Percentiles rank a stretch among this genome's conserved stretches.
These are phyloP conservation scores for Beauveria sp. DNA, from an alignment of 2,329 filamentous ascomycete species.

Conservation along the genomic window DNA sequence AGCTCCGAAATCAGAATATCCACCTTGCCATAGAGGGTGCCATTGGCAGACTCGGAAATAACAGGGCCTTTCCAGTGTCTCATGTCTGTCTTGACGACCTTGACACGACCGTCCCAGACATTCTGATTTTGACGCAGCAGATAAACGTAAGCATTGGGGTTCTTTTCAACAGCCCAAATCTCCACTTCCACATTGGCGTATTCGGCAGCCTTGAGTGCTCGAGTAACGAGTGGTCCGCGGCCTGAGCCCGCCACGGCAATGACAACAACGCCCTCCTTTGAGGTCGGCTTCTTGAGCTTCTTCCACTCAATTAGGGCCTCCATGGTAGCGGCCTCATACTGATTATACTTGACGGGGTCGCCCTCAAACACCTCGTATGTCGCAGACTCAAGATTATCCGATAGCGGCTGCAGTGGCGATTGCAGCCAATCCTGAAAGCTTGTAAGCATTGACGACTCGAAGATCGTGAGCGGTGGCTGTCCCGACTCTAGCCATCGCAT, in stretches of 20 bases:
- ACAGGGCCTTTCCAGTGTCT: conserved; percentile 84
- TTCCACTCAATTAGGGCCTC: conserved; percentile 77
- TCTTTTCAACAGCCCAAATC: conserved; percentile 94
- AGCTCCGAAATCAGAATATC: conserved; percentile 94
- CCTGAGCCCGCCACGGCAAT: conserved; percentile 91
- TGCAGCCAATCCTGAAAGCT: conserved; percentile 89
- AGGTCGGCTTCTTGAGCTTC: conserved; percentile 62
- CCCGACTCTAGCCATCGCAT: conserved; percentile 76
- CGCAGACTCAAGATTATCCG: conserved; percentile 92
- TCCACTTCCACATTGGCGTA: conserved; percentile 70
- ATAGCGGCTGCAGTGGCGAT: conserved; percentile 86
- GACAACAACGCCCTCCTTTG: conserved; percentile 63
- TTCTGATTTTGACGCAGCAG: conserved; percentile 77
- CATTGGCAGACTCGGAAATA: conserved; percentile 33
- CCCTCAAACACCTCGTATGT: conserved; percentile 99
- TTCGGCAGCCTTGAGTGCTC: conserved; percentile 73
- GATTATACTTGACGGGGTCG: conserved; percentile 94
- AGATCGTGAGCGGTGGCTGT: conserved; percentile 54
- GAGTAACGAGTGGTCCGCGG: conserved; percentile 82
- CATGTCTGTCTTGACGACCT: conserved; percentile 94
- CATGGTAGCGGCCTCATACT: conserved; percentile 81
- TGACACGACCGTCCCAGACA: conserved; percentile 74
- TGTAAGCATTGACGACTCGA: conserved; percentile 45
- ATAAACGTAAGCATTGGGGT: conserved; percentile 93
- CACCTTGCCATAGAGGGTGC: conserved; percentile 55